Conservation (phyloP, 306 rosid species). For the Dalbergia cultrata region DNA sequence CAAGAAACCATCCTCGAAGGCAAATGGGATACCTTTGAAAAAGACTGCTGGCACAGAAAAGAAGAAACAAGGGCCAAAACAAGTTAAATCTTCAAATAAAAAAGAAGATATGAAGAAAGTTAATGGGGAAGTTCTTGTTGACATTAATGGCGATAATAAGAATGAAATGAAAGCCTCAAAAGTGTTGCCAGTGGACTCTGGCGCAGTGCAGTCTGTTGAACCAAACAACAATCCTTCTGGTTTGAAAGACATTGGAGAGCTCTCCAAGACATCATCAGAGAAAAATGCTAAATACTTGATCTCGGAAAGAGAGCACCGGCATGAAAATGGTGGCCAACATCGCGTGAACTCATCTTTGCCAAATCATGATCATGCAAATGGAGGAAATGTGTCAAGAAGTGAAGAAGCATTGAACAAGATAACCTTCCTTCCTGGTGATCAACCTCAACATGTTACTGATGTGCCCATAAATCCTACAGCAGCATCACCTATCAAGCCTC, state of each 20-base stretch:
- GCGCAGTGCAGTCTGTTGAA: conserved; percentile 47
- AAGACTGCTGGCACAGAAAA: conserved; percentile 55
- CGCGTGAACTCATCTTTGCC: conserved; percentile 40
- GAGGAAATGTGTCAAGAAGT: conserved; percentile 40
- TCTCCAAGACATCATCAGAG: conserved; percentile 49
- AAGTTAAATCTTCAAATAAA: conserved; percentile 60
- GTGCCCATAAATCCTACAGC: conserved; percentile 47
- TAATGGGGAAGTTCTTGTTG: conserved; percentile 51
- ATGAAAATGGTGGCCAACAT: conserved; percentile 43
- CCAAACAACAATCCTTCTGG: conserved; percentile 41
- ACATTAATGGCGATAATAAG: conserved; percentile 52
- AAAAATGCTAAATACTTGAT: conserved; percentile 45
- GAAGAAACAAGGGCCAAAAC: conserved; percentile 69
- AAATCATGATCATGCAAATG: conserved; percentile 41
- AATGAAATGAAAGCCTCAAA: conserved; percentile 49
- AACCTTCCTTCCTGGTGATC: conserved; percentile 57
- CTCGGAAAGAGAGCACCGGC: conserved; percentile 42
- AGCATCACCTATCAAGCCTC: conserved; percentile 56
- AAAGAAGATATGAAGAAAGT: conserved; percentile 51
- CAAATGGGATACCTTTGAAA: conserved; percentile 54
- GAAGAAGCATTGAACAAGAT: conserved; percentile 50
- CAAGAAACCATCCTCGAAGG: conserved; percentile 64
- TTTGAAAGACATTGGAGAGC: conserved; percentile 53
- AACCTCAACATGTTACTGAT: conserved; percentile 52
- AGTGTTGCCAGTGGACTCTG: conserved; percentile 52